phyloP scores from a whole-genome alignment of 306 rosid species.

The Pterocarpus santalinus region DNA sequence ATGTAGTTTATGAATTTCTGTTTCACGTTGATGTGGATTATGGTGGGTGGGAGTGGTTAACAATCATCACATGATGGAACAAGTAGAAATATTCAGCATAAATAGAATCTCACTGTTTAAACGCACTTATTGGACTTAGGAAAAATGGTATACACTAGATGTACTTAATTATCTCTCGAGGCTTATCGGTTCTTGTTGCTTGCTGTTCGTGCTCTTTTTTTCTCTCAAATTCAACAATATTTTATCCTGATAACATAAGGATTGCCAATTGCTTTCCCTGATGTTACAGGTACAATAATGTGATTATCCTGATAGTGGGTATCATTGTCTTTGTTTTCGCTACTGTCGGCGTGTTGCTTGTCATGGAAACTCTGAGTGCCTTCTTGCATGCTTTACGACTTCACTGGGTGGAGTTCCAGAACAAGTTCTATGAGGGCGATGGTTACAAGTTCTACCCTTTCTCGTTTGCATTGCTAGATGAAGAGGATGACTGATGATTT shows the following conservation, averaged over 20 bases:
- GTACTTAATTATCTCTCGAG: neutral
- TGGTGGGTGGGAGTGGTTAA: conserved; percentile 30
- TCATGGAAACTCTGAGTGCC: conserved; percentile 98
- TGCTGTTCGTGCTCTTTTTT: conserved; percentile 7
- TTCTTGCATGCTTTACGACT: conserved; percentile 96
- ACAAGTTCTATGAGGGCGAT: conserved; percentile 94
- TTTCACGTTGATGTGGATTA: conserved; percentile 39
- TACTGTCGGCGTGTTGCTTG: conserved; percentile 87
- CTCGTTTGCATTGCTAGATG: conserved; percentile 68
- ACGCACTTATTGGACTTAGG: neutral
- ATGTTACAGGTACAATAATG: conserved; percentile 82
- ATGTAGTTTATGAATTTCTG: conserved; percentile 47
- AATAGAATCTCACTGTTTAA: neutral
- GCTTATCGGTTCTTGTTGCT: neutral
- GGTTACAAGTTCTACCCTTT: conserved; percentile 86
- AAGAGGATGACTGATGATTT: conserved; percentile 71
- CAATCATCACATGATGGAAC: neutral
- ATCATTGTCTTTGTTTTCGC: conserved; percentile 79
- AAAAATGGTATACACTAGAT: neutral
- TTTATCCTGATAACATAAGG: conserved; percentile 10
- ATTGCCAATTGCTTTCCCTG: conserved; percentile 24
- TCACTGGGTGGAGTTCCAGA: conserved; percentile 99
- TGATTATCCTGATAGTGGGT: conserved; percentile 78
- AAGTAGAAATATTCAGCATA: neutral
- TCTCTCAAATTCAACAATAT: neutral